Evolutionary conservation across 2,329 filamentous ascomycete species (phyloP).

Genomic region (Mollisiaceae sp.): DNA sequence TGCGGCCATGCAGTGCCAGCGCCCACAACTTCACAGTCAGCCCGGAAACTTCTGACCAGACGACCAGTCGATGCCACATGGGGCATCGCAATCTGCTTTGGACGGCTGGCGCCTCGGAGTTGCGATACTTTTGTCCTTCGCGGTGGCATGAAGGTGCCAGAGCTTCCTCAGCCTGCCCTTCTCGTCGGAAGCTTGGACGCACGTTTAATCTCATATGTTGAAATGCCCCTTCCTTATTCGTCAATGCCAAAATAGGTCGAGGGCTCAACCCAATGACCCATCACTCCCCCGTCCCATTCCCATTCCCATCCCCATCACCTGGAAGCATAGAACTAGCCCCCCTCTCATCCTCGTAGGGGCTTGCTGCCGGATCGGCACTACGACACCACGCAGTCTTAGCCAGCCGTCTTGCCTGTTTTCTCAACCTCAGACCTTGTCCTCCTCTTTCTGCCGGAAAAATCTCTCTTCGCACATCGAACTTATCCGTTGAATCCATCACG

Average conservation of each 20-base stretch:
- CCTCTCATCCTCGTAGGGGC: conserved; percentile 12
- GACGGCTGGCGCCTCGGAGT: conserved; percentile 12
- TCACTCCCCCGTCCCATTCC: conserved; percentile 1
- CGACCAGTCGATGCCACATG: conserved; percentile 3
- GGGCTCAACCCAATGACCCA: conserved; percentile 4
- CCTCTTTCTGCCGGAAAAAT: conserved; percentile 25
- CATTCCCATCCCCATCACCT: background rate
- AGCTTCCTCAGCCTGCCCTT: background rate
- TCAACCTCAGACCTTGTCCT: conserved; percentile 26
- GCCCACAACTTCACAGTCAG: background rate
- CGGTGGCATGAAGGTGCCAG: conserved; percentile 8
- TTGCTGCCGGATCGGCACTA: conserved; percentile 20
- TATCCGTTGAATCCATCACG: conserved; percentile 21
- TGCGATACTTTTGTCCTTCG: conserved; percentile 11
- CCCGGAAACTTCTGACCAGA: conserved; percentile 16
- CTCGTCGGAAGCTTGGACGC: conserved; percentile 19
- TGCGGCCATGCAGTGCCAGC: conserved; percentile 14
- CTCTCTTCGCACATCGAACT: conserved; percentile 21
- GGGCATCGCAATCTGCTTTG: conserved; percentile 23
- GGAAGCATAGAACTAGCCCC: background rate
- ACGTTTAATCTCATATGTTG: conserved; percentile 17
- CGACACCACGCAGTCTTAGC: conserved; percentile 11
- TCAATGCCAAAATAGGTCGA: conserved; percentile 7
- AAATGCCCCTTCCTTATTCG: conserved; percentile 16
- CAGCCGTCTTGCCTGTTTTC: conserved; percentile 22